These are phyloP conservation scores for Amylostereum chailletii DNA, from an alignment of 1,284 basidiomycete species.

Conservation along the genomic window DNA sequence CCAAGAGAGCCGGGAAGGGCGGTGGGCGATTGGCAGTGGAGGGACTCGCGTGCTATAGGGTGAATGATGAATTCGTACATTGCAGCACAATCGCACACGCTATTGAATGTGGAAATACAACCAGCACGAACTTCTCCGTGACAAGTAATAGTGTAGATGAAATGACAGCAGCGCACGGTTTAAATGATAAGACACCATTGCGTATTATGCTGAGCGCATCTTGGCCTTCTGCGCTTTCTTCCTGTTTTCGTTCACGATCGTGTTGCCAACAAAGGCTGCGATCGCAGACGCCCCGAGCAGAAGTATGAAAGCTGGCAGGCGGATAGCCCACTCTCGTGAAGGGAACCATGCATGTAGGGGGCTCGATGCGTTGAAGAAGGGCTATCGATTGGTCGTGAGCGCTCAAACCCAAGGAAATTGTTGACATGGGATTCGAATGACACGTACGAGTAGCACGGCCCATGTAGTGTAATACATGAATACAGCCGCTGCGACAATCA, in stretches of 20 bases:
- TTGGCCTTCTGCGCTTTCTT: constrained; percentile 54
- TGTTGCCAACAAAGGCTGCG: constrained; percentile 70
- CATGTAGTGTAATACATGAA: constrained; percentile 90
- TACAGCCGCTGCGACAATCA: constrained; percentile 66
- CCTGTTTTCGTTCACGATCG: constrained; percentile 67
- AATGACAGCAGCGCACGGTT: too few species aligned
- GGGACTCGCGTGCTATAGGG: not conserved
- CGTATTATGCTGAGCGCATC: constrained; percentile 40
- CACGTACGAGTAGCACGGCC: constrained; percentile 77
- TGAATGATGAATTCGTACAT: not conserved
- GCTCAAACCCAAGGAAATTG: not conserved
- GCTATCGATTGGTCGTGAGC: constrained; percentile 37
- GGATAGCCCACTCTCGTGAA: constrained; percentile 83
- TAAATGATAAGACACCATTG: too few species aligned
- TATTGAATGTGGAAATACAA: not conserved
- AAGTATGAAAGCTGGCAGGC: constrained; percentile 77
- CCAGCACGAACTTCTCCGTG: not conserved
- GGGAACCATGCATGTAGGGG: constrained; percentile 77
- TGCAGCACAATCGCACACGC: not conserved
- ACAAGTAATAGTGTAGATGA: not conserved
- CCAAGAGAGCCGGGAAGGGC: not conserved
- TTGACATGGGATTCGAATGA: not conserved
- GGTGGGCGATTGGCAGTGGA: not conserved
- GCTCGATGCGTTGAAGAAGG: constrained; percentile 73
- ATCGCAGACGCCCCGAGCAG: constrained; percentile 72